phyloP scores from a whole-genome alignment of 176 grass and related monocot species.

The Ensete ventricosum region DNA sequence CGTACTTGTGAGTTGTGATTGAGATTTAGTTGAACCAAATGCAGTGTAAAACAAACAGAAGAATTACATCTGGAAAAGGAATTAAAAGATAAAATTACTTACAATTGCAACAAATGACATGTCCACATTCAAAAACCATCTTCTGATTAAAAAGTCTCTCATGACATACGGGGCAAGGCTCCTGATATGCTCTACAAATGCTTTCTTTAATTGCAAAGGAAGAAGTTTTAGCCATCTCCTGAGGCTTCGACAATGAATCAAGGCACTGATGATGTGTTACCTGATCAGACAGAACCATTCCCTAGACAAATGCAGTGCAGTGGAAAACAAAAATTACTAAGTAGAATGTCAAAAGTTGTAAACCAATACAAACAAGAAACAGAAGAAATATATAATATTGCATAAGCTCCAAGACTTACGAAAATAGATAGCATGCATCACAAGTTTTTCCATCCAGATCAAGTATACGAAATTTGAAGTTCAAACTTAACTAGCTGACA shows the following conservation, averaged over 20 bases:
- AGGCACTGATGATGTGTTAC: conserved; percentile 20
- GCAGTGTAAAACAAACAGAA: not conserved
- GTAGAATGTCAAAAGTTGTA: not conserved
- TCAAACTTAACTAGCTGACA: no score
- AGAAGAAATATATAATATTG: not conserved
- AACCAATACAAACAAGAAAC: not conserved
- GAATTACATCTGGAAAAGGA: not conserved
- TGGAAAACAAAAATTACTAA: not conserved
- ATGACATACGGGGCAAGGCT: conserved; percentile 79
- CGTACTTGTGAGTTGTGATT: no score
- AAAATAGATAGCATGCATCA: not conserved
- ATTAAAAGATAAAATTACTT: conserved; percentile 37
- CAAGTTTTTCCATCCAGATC: not conserved
- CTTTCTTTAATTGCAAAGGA: conserved; percentile 25
- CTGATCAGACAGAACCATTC: conserved; percentile 43
- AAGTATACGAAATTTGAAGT: no score
- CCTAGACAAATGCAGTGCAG: conserved; percentile 26
- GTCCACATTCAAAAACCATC: conserved; percentile 93
- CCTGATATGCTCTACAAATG: conserved; percentile 34
- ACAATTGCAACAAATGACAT: conserved; percentile 96
- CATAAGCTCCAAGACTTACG: not conserved
- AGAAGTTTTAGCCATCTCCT: conserved; percentile 31
- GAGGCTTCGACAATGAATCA: conserved; percentile 29
- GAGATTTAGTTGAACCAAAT: not conserved
- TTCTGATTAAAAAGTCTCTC: conserved; percentile 72